Evolutionary conservation across 768 basidiomycete species (phyloP), one percentile per base, ranked within the genome.

Genomic region (Epithele typhae): DNA sequence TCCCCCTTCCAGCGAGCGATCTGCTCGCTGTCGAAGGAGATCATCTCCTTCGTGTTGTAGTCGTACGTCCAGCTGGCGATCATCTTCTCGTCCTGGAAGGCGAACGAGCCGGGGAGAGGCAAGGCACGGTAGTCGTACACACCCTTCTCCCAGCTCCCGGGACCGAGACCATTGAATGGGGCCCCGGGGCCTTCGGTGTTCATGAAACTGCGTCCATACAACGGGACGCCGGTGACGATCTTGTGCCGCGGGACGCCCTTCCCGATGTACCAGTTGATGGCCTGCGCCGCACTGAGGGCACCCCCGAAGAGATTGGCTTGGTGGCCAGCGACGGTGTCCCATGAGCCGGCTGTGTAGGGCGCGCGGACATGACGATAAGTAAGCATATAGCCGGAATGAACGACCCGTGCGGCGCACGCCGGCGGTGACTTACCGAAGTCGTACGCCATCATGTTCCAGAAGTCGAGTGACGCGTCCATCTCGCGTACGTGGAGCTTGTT

Each of bases 391-490:
- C 27, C 27, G 27, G 14, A 14, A 30, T 30, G 27, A 30, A 30
- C 27, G 14, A 7, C 14, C 27, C 27, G 14, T 30, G n/a, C 35
- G 40, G 41, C 22, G 46, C 41, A n/a, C 39, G 33, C 40, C 48
- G 36, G 50, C 22, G 30, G 30, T 36, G 7, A 65, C 76, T 45
- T 54, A 85, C 86, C 78, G 57, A 85, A 91, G 62, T 91, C 89
- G 54, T 92, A 91, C 1, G 86, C 82, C 96, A 99, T 99, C 64
- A 99, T 68, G 62, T 99, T 98, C 94, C 93, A 98, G 64, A 97
- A 93, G 59, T 92, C 88, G 19, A 99, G 81, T 48, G 77, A 83
- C 49, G 73, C 73, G 62, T 93, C 85, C 94, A 99, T 98, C 51
- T 89, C 89, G 19, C 65, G 68, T 37, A 92, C 73, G 49, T 81